Evolutionary conservation across 129 eudicot species (phyloP).

Genomic region (Rutidosis leptorrhynchoides): DNA sequence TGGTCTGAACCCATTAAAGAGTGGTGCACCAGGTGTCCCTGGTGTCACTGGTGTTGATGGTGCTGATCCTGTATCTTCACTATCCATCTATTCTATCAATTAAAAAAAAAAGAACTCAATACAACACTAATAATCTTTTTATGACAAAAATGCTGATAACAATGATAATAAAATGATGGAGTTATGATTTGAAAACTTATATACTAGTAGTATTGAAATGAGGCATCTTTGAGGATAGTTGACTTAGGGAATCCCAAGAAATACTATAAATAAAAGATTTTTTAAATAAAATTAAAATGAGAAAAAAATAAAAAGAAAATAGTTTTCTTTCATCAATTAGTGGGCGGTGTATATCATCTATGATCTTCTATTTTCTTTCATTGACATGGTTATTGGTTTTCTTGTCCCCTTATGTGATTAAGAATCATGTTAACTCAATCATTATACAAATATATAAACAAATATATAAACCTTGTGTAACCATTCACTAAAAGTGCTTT

Average conservation of each 20-base stretch:
- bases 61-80: slow-evolving; percentile 61
- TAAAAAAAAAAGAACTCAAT: too few species aligned
- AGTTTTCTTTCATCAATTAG: slow-evolving; percentile 32
- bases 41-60: slow-evolving; percentile 92
- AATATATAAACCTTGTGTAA: neutral
- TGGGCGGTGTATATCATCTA: slow-evolving; percentile 49
- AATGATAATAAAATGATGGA: neutral
- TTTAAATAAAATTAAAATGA: slow-evolving; percentile 38
- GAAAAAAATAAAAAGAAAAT: slow-evolving; percentile 29
- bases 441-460: slow-evolving; percentile 10
- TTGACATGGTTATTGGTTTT: slow-evolving; percentile 48
- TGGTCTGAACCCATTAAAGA: slow-evolving; percentile 64
- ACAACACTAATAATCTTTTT: neutral
- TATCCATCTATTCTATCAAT: slow-evolving; percentile 52
- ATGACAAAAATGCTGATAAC: neutral
- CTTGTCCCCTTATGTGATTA: slow-evolving; percentile 32
- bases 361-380: slow-evolving; percentile 20
- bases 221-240: slow-evolving; percentile 42
- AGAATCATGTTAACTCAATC: slow-evolving; percentile 26
- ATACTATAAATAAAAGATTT: slow-evolving; percentile 32
- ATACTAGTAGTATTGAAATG: slow-evolving; percentile 20
- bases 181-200: slow-evolving; percentile 29
- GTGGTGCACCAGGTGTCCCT: slow-evolving; percentile 90
- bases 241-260: slow-evolving; percentile 55
- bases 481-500: slow-evolving; percentile 20